phyloP scores from a whole-genome alignment of 371 early-diverging fungal species.

The Entomophthora muscae region DNA sequence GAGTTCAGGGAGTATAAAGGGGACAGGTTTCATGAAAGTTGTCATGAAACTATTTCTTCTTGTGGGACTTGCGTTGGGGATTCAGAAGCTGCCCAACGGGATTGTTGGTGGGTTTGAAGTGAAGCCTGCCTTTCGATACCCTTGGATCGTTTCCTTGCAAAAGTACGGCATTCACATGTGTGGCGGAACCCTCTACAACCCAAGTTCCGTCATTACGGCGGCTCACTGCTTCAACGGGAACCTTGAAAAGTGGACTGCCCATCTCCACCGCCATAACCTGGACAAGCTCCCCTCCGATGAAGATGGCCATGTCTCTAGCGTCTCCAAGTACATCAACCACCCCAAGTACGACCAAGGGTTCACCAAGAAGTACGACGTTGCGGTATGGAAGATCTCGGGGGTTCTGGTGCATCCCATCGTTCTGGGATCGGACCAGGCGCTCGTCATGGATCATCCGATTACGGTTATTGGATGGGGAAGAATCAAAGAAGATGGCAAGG shows the following conservation, averaged over 20 bases:
- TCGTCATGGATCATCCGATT: not conserved
- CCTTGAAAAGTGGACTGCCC: not conserved
- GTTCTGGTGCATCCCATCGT: not conserved
- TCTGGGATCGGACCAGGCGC: not conserved
- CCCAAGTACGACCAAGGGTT: too few species aligned
- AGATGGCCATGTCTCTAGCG: too few species aligned
- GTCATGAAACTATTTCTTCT: too few species aligned
- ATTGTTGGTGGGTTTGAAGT: slow-evolving; percentile 6
- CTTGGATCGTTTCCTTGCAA: not conserved
- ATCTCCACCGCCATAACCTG: slow-evolving; percentile 1
- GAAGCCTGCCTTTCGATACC: not conserved
- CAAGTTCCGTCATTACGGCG: not conserved
- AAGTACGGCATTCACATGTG: not conserved
- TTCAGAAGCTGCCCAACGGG: not conserved
- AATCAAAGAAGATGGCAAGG: not conserved
- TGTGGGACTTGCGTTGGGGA: too few species aligned
- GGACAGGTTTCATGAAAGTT: too few species aligned
- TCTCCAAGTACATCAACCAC: too few species aligned
- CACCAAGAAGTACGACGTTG: too few species aligned
- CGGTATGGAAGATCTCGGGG: too few species aligned
- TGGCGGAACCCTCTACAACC: slow-evolving; percentile 1
- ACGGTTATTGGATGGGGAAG: slow-evolving; percentile 1
- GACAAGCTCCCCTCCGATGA: too few species aligned
- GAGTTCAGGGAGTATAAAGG: too few species aligned
- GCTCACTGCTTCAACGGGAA: slow-evolving; percentile 4